Conservation (phyloP, 345 rosid genomes). For the Cardamine resedifolia region DNA sequence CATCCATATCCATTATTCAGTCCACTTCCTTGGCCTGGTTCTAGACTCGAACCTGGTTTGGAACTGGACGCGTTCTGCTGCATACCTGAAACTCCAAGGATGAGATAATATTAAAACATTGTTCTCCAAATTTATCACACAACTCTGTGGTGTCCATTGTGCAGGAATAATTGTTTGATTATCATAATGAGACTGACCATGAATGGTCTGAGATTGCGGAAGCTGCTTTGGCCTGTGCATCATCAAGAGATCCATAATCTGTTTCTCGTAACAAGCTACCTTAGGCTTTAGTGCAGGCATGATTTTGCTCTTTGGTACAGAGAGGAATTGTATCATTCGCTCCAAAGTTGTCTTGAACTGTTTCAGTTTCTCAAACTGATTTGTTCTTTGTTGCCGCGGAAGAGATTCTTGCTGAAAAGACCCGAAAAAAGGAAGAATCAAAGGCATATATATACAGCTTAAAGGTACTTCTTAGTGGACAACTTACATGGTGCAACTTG, state of each 20-base stretch:
- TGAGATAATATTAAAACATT: not conserved
- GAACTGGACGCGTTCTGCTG: not conserved
- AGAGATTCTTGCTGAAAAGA: not conserved
- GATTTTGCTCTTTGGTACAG: slow-evolving; percentile 52
- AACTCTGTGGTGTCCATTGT: too few species aligned
- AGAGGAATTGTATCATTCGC: slow-evolving; percentile 51
- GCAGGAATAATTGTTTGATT: slow-evolving; percentile 45
- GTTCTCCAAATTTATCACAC: not conserved
- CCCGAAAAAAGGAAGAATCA: not conserved
- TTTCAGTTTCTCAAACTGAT: slow-evolving; percentile 68
- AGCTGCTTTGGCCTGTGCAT: slow-evolving; percentile 49
- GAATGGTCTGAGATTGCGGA: slow-evolving; percentile 48
- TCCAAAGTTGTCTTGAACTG: slow-evolving; percentile 58
- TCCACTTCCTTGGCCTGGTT: not conserved
- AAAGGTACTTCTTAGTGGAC: not conserved
- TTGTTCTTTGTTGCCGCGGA: slow-evolving; percentile 54
- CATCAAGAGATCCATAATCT: slow-evolving; percentile 51
- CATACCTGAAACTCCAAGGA: not conserved
- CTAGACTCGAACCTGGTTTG: not conserved
- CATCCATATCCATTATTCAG: slow-evolving; percentile 36
- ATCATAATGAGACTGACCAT: slow-evolving; percentile 49
- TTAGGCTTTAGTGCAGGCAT: slow-evolving; percentile 54
- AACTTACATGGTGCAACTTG: slow-evolving; percentile 59
- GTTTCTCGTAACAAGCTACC: slow-evolving; percentile 61
- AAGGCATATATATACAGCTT: not conserved